A percentile compares a stretch with the other conserved stretches of the same genome.
phyloP scores from a whole-genome alignment of 2,329 filamentous ascomycete species.

The Kalmusia sp. region DNA sequence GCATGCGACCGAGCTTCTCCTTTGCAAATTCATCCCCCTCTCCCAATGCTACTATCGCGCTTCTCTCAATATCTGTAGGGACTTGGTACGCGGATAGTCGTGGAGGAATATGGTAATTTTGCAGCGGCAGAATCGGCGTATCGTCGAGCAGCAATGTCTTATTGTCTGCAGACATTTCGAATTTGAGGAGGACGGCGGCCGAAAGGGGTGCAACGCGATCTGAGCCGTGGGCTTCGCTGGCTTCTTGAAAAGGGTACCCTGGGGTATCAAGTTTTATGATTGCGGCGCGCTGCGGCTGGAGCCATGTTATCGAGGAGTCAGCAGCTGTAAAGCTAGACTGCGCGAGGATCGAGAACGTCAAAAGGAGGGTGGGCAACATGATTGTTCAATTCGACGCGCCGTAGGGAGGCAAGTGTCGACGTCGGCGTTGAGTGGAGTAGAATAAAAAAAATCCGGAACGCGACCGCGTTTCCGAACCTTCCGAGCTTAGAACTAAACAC shows the following conservation, averaged over 20 bases:
- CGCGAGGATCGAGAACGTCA: conserved; percentile 12
- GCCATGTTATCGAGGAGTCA: conserved; percentile 20
- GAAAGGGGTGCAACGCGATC: conserved; percentile 11
- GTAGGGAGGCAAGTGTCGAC: neutral
- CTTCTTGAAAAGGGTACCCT: conserved; percentile 18
- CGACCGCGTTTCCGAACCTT: neutral
- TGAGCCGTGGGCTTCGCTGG: neutral
- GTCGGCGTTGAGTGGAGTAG: neutral
- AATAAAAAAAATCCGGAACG: conserved; percentile 4
- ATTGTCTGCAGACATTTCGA: conserved; percentile 22
- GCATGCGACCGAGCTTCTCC: conserved; percentile 11
- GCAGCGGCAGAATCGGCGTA: conserved; percentile 20
- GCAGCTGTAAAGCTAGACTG: neutral
- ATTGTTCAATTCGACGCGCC: neutral
- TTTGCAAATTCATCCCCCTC: conserved; percentile 9
- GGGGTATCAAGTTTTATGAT: conserved; percentile 26
- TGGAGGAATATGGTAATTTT: conserved; percentile 21
- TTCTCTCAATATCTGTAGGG: conserved; percentile 13
- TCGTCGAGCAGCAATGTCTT: conserved; percentile 25
- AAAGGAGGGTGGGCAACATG: conserved; percentile 17
- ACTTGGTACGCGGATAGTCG: conserved; percentile 24
- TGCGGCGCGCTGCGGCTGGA: conserved; percentile 15
- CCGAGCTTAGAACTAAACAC: neutral
- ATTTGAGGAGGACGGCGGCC: conserved; percentile 24
- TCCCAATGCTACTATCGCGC: conserved; percentile 6